Base-by-base conservation (phyloP, 1,139 yeast genomes). In the Yarrowia galli region DNA sequence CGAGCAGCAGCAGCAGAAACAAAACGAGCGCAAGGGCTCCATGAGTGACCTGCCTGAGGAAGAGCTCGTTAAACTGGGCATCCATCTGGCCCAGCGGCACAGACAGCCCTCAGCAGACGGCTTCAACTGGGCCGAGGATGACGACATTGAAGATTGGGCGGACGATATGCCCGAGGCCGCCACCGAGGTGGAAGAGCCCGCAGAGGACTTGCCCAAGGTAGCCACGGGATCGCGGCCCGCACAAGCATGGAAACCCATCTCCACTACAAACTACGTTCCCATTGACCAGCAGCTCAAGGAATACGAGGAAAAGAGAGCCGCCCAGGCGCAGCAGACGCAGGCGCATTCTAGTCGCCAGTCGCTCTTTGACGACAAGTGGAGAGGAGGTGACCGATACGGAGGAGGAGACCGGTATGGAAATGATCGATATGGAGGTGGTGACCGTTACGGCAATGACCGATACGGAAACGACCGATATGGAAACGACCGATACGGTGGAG, bases 111-210 rank as follows among this genome's bases (percentile, higher is more conserved):
- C 74, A 0, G 69, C 72, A 43, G 69, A 77, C 18, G 72, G 76
- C 53, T 74, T 77, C 70, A 77, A 77, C 70, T 80, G 82, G 82
- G 82, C 77, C 61, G 82, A 80, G 40, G 82, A 80, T 68, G 82
- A 79, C 63, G 80, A 77, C 45, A 58, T 58, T 32, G 78, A 72
- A 38, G 74, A 73, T 58, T 71, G 72, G 75, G 72, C 72, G 60
- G 77, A 72, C 67, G 58, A 61, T 43, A 49, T 63, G 42, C 54
- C 65, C 20, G 64, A 42, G 46, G 61, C 48, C 12, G 63, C 65
- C 22, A 48, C 38, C 28, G 69, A 66, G 42, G 58, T 32, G 23
- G 68, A 42, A 16, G 43, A 45, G 36, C 65, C 60, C 15, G 53
- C 60, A n/a, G 54, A 63, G 18, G 67, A 61, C 2, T 48, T 61